Conservation (phyloP, 2,329 filamentous ascomycete species). For the Hirsutella rhossiliensis region DNA sequence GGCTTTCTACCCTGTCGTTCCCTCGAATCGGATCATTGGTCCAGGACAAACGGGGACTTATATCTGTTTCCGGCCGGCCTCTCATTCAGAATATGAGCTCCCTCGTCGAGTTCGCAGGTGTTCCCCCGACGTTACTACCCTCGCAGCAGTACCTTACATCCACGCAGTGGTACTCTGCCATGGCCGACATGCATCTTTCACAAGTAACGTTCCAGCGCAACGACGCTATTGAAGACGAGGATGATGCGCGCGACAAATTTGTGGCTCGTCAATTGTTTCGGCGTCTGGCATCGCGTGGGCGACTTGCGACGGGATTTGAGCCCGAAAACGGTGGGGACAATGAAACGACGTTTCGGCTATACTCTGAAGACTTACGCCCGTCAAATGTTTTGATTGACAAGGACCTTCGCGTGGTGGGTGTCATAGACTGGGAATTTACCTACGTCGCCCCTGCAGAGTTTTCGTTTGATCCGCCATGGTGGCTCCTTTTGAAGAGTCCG, state of each 20-base stretch:
- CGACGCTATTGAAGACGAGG: conserved; percentile 17
- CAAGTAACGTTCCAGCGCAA: conserved; percentile 26
- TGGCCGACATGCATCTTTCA: conserved; percentile 23
- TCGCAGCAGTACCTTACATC: conserved; percentile 14
- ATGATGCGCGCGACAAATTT: conserved; percentile 18
- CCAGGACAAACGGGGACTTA: conserved; percentile 12
- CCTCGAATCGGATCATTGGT: conserved; percentile 24
- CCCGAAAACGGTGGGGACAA: background rate
- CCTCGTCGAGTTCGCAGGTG: conserved; percentile 11
- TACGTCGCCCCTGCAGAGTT: conserved; percentile 22
- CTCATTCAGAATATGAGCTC: conserved; percentile 28
- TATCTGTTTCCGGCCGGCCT: conserved; percentile 18
- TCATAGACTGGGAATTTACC: conserved; percentile 30
- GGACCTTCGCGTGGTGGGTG: conserved; percentile 14
- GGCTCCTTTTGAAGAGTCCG: conserved; percentile 19
- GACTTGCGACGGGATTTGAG: conserved; percentile 2
- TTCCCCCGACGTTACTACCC: conserved; percentile 11
- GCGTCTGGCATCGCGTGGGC: conserved; percentile 10
- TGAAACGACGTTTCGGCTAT: conserved; percentile 7
- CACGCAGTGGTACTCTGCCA: conserved; percentile 18
- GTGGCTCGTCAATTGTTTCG: conserved; percentile 21
- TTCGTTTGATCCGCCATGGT: conserved; percentile 24
- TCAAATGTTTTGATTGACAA: conserved; percentile 20
- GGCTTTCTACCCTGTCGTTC: conserved; percentile 22
- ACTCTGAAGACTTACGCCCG: conserved; percentile 15